Base-by-base conservation (phyloP, 352 stramenopile genomes). In the Phytophthora crassamura region DNA sequence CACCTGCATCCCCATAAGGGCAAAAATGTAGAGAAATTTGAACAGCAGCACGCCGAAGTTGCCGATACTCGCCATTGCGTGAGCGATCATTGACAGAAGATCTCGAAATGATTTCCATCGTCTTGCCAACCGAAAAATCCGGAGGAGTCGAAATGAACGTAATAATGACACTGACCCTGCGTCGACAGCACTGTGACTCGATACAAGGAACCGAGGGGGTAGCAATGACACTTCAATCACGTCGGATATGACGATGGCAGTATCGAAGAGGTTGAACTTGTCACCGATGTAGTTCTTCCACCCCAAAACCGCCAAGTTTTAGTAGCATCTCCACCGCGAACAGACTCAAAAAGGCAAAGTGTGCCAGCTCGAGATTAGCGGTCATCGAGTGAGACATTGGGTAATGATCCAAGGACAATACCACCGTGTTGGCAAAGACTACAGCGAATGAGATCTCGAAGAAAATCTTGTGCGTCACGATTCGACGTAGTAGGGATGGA, bases 11-110 rank as follows among this genome's bases (percentile, higher is more conserved):
- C 92, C 92, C 7, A 98, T 34, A 15, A 98, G 74, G 14, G 90
- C 82, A 65, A 96, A 98, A 30, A 98, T 97, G 72, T 97, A 98
- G 41, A 98, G 94, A 66, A 98, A 98, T 5, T 99, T 78, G 48
- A 97, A 85, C 10, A 99, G 69, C 4, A 99, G 79, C 36, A 99
- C 77, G 0, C 72, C 88, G 63, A 99, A 98, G 72, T 98, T 98
- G 7, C 70, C 77, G 35, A 99, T 95, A 49, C 98, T 93, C 1
- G 90, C 78, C 16, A 98, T 69, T 0, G 95, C 94, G 14, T 82
- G 74, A 6, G 64, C 60, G 15, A 99, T 96, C 54, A 95, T 94
- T 8, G 81, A 49, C 5, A 99, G 74, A n/a, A 99, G 76, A 7
- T 93, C 84, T 5, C 95, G 89, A 25, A 99, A 71, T 2, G 82